phyloP scores from a whole-genome alignment of 129 eudicot species.

The Pulicaria dysenterica region DNA sequence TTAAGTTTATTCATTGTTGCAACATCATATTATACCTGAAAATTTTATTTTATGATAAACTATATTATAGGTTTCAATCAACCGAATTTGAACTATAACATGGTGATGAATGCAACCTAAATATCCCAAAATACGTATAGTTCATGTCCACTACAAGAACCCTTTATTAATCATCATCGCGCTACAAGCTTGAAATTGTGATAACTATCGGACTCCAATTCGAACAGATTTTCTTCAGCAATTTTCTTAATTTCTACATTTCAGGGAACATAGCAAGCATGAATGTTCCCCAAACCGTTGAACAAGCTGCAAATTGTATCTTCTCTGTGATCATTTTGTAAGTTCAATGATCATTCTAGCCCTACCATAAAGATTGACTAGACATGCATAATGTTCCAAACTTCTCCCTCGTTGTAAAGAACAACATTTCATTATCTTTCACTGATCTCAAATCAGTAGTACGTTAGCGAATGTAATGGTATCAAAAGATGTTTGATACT shows the following conservation, averaged over 20 bases:
- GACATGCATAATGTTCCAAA: slow-evolving; percentile 84
- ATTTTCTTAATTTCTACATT: slow-evolving; percentile 61
- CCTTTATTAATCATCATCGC: no score
- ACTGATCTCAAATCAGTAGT: slow-evolving; percentile 68
- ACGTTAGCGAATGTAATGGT: slow-evolving; percentile 62
- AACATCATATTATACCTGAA: no score
- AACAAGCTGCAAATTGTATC: slow-evolving; percentile 66
- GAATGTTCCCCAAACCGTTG: slow-evolving; percentile 88
- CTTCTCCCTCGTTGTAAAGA: slow-evolving; percentile 47
- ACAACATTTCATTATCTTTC: slow-evolving; percentile 58
- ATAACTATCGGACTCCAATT: slow-evolving; percentile 73
- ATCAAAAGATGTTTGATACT: slow-evolving; percentile 40
- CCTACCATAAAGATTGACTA: slow-evolving; percentile 80
- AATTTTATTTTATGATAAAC: no score
- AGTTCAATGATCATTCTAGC: slow-evolving; percentile 56
- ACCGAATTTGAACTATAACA: no score
- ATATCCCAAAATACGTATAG: no score
- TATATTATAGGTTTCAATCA: no score
- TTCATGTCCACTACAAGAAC: neutral
- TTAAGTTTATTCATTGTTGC: no score
- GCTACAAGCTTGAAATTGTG: slow-evolving; percentile 58
- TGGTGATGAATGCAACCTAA: no score
- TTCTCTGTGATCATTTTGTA: slow-evolving; percentile 45
- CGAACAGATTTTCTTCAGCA: slow-evolving; percentile 62
- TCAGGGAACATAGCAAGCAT: slow-evolving; percentile 62